Percentiles rank a stretch among this genome's conserved stretches.
phyloP scores from a whole-genome alignment of 257 asterid genomes.

The Solanum paucissectum region DNA sequence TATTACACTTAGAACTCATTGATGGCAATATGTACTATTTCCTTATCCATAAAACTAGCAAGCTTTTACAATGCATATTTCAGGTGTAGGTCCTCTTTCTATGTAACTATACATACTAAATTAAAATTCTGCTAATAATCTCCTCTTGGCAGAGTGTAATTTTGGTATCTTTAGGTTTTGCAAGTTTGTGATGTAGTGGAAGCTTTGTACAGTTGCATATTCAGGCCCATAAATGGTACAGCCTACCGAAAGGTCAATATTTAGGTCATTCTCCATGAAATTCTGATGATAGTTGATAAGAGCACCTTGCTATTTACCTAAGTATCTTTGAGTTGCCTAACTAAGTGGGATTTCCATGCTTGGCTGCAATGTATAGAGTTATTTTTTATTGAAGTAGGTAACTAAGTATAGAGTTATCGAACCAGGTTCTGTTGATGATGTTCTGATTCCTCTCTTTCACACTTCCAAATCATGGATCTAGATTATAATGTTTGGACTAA shows the following conservation, averaged over 20 bases:
- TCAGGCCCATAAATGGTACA: neutral
- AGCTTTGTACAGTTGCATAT: neutral
- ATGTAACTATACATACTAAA: neutral
- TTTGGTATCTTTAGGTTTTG: neutral
- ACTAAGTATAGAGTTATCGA: neutral
- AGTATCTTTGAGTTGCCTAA: neutral
- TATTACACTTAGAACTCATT: neutral
- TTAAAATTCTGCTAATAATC: neutral
- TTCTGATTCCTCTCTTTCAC: neutral
- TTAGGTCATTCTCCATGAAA: neutral
- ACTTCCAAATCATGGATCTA: neutral
- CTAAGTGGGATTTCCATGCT: neutral
- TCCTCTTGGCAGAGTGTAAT: neutral
- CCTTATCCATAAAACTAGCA: neutral
- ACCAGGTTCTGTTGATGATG: neutral
- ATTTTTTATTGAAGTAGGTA: neutral
- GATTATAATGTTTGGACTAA: neutral
- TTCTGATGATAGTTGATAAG: neutral
- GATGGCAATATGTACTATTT: neutral
- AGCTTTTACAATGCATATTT: neutral
- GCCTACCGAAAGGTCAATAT: neutral
- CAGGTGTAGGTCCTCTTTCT: neutral
- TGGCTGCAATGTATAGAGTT: neutral
- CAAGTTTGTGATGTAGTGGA: neutral
- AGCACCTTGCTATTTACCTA: neutral